Base-by-base conservation (phyloP, 257 asterid species). In the Coffea canephora region DNA sequence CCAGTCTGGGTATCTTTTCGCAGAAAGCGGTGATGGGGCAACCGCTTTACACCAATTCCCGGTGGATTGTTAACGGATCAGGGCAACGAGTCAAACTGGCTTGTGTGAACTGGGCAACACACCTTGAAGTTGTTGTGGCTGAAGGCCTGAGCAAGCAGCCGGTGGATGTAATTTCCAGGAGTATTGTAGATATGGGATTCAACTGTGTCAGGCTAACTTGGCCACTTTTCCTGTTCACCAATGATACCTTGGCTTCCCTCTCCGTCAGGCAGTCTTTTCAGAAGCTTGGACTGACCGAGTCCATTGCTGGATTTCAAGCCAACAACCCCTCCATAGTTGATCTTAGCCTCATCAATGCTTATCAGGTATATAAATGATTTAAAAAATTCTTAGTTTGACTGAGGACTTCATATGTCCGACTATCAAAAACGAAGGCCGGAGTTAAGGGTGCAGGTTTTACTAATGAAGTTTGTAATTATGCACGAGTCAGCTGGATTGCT, bases 171-270 rank as follows among this genome's bases (percentile, higher is more conserved):
- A 95, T 95, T 3, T 93, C 99, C 0, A 75, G 80, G 48, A 79
- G 83, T 15, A 92, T 95, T 52, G 14, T 21, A 4, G 78, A 76
- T 49, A 41, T 89, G 88, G 99, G 99, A 7, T 95, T 95, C 84
- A 95, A 93, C 78, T 95, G 99, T 70, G 99, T 93, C 27, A 87
- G 99, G 85, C 87, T 95, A 4, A 92, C 99, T 48, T 95, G 99
- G 99, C 97, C 98, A 18, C 97, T 95, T 25, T 92, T 89, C 86
- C 81, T 95, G 93, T 87, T 92, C 75, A 93, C 97, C 0, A 92
- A 95, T 77, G 91, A 88, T 39, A 67, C 97, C 36, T 81, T 95
- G 79, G 92, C 92, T 39, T 89, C 96, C 7, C 25, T 81, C 0
- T 91, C 80, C 48, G 98, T 92, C 3, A 86, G 94, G 39, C 90